Evolutionary conservation across 805 yeast species (phyloP).

Genomic region (Metschnikowia lochheadii): DNA sequence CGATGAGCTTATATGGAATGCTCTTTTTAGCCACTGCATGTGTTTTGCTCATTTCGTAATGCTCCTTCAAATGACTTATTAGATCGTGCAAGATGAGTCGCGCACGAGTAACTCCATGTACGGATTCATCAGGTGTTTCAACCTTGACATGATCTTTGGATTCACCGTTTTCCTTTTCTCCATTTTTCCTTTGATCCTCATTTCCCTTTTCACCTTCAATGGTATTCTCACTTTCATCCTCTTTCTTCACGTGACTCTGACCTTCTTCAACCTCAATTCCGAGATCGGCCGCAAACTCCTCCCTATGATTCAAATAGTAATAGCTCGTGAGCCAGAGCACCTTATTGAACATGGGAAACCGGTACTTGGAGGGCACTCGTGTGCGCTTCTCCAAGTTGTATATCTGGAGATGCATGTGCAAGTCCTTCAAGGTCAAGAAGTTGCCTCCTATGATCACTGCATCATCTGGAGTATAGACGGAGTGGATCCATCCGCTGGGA

Average conservation of each 20-base stretch:
- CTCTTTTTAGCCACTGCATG: slow-evolving; percentile 29
- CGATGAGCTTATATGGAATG: slow-evolving; percentile 31
- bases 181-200: neutral
- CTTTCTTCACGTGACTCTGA: neutral
- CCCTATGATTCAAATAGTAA: slow-evolving; percentile 28
- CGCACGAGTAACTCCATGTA: neutral
- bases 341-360: slow-evolving; percentile 72
- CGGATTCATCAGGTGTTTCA: neutral
- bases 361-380: slow-evolving; percentile 68
- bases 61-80: slow-evolving; percentile 25
- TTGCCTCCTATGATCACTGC: slow-evolving; percentile 87
- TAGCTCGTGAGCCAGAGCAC: slow-evolving; percentile 67
- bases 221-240: neutral
- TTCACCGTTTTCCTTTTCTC: neutral
- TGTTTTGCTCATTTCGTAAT: slow-evolving; percentile 30
- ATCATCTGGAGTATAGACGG: slow-evolving; percentile 79
- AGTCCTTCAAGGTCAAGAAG: slow-evolving; percentile 62
- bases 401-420: slow-evolving; percentile 59
- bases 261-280: neutral
- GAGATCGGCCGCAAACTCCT: slow-evolving; percentile 17
- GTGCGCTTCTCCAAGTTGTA: slow-evolving; percentile 61
- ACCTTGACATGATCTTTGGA: neutral
- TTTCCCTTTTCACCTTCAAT: too few relatives aligned
- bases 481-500: slow-evolving; percentile 93
- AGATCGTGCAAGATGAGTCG: slow-evolving; percentile 14